phyloP scores from a whole-genome alignment of 73 alveolate species.

The Tetrahymena borealis region DNA sequence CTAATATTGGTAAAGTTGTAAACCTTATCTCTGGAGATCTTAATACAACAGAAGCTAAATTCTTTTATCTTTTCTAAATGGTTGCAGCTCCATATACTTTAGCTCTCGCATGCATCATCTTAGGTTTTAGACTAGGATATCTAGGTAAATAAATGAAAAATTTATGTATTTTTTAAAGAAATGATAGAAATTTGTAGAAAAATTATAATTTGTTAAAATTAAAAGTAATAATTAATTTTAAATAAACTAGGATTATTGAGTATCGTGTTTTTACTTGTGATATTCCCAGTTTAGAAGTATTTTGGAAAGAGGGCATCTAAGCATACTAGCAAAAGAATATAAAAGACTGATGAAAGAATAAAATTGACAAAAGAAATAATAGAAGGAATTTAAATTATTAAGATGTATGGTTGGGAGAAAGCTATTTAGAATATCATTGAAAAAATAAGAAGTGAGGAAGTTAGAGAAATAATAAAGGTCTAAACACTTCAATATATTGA shows the following conservation, averaged over 20 bases:
- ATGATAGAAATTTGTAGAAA: too few species aligned
- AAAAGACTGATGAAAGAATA: conserved; percentile 22
- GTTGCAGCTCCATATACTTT: conserved; percentile 16
- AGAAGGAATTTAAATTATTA: conserved; percentile 41
- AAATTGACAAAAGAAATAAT: conserved; percentile 7
- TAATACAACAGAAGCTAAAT: conserved; percentile 8
- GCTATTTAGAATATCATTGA: conserved; percentile 1
- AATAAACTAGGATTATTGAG: conserved; percentile 19
- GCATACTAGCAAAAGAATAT: neutral
- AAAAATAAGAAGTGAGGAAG: conserved; percentile 18
- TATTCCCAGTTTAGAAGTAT: conserved; percentile 16
- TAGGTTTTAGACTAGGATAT: neutral
- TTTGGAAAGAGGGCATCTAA: neutral
- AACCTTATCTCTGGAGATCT: conserved; percentile 30
- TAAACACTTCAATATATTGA: neutral
- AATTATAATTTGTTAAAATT: too few species aligned
- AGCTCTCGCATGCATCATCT: neutral
- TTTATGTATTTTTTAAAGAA: too few species aligned
- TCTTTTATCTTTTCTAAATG: conserved; percentile 1
- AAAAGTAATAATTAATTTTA: neutral
- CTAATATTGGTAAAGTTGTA: conserved; percentile 22
- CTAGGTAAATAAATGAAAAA: conserved; percentile 2
- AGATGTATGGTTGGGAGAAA: conserved; percentile 46
- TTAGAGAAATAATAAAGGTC: neutral
- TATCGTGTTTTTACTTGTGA: neutral